Evolutionary conservation across 352 stramenopile species (phyloP).

Genomic region (Pythium vanterpoolii): DNA sequence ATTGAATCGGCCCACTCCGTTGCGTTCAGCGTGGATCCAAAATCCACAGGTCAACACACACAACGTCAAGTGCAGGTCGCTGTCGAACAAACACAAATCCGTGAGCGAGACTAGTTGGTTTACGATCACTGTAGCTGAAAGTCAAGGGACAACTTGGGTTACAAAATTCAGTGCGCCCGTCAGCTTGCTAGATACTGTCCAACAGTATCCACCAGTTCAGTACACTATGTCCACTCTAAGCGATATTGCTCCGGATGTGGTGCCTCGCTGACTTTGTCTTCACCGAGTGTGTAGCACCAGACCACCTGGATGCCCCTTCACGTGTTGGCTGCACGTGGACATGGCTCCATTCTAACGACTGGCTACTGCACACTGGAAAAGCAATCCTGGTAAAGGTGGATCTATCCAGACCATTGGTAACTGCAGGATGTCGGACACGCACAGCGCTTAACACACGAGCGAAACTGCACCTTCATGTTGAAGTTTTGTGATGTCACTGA

Average conservation of each 20-base stretch:
- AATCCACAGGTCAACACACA: no score
- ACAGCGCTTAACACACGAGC: background rate
- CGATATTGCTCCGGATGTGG: background rate
- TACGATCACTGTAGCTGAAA: no score
- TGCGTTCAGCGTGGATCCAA: no score
- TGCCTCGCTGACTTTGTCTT: no score
- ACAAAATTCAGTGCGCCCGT: background rate
- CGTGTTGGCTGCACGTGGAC: slow-evolving; percentile 2
- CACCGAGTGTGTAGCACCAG: no score
- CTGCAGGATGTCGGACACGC: background rate
- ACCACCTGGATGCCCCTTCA: background rate
- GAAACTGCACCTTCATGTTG: background rate
- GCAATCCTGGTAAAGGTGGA: background rate
- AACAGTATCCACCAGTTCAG: slow-evolving; percentile 2
- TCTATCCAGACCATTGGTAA: background rate
- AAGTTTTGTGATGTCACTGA: background rate
- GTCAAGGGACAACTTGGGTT: background rate
- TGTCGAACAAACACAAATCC: no score
- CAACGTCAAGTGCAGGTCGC: no score
- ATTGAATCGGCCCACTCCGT: no score
- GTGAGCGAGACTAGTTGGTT: no score
- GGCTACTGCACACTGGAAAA: background rate
- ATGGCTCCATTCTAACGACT: background rate
- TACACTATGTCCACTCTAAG: no score
- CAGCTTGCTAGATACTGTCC: background rate